A percentile compares a stretch with the other conserved stretches of the same genome.
These are phyloP conservation scores for Rutstroemia sp. DNA, from an alignment of 2,329 filamentous ascomycete genomes.

Conservation along the genomic window DNA sequence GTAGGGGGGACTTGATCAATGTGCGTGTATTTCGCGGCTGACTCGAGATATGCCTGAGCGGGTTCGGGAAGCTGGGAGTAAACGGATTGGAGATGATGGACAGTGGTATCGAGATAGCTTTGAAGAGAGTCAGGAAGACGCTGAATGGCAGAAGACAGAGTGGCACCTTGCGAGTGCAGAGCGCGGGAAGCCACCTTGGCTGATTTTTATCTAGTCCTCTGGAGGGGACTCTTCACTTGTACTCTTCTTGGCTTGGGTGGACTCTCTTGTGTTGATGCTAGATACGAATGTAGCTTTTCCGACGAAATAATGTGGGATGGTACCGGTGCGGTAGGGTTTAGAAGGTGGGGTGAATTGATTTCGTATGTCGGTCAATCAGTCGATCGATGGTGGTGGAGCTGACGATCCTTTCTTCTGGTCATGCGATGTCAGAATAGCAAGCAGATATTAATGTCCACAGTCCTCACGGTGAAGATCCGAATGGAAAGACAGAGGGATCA, in stretches of 20 bases:
- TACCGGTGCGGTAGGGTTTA: not conserved
- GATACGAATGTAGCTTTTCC: not conserved
- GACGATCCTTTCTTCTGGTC: not conserved
- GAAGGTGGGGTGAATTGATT: not conserved
- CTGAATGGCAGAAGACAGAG: conserved; percentile 46
- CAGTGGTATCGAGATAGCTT: conserved; percentile 46
- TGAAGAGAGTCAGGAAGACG: conserved; percentile 42
- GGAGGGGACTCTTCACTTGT: not conserved
- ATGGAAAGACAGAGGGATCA: too few relatives aligned
- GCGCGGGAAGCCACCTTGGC: conserved; percentile 30
- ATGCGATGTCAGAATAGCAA: too few relatives aligned
- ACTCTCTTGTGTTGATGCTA: not conserved
- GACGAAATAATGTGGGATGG: not conserved
- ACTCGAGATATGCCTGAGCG: conserved; percentile 21
- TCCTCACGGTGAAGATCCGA: too few relatives aligned
- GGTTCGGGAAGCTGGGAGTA: conserved; percentile 29
- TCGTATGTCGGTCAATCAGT: not conserved
- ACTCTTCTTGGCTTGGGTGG: not conserved
- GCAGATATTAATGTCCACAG: too few relatives aligned
- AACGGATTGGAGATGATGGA: conserved; percentile 41
- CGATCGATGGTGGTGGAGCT: not conserved
- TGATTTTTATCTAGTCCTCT: conserved; percentile 15
- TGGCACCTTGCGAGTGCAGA: conserved; percentile 56
- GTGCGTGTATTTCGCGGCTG: conserved; percentile 23
- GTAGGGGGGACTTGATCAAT: conserved; percentile 24